These are phyloP conservation scores for Cichorium intybus DNA, from an alignment of 140 eudicot species.

Conservation along the genomic window DNA sequence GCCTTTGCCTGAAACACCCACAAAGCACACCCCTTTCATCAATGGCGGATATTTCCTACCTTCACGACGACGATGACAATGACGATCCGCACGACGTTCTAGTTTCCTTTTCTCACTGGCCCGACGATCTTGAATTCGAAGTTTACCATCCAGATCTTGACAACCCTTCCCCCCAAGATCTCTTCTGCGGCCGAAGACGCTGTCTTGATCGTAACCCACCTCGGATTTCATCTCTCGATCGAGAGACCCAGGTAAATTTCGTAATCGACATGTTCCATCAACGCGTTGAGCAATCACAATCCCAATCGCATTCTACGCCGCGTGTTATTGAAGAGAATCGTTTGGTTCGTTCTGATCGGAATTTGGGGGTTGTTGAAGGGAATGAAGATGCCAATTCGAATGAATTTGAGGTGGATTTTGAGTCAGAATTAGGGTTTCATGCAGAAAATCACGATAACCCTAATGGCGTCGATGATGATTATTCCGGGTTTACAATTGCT, in stretches of 20 bases:
- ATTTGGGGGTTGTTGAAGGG: constrained; percentile 15
- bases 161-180: neutral
- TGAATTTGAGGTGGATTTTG: constrained; percentile 34
- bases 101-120: constrained; percentile 12
- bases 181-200: constrained; percentile 4
- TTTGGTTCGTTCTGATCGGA: constrained; percentile 7
- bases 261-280: constrained; percentile 47
- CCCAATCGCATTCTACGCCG: neutral
- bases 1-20: constrained; percentile 14
- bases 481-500: constrained; percentile 32
- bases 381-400: constrained; percentile 7
- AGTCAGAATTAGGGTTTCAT: constrained; percentile 28
- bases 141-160: constrained; percentile 18
- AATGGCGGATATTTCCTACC: constrained; percentile 57
- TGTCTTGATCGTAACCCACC: constrained; percentile 13
- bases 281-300: constrained; percentile 35
- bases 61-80: constrained; percentile 27
- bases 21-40: neutral
- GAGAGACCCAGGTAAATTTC: constrained; percentile 39
- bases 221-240: constrained; percentile 27
- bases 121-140: constrained; percentile 13
- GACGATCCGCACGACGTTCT: constrained; percentile 20
- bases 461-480: constrained; percentile 3
- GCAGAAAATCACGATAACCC: neutral
- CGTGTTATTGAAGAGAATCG: constrained; percentile 2